A percentile compares a stretch with the other conserved stretches of the same genome.
These are phyloP conservation scores for Infundibulicybe gibba DNA, from an alignment of 768 basidiomycete species.

Conservation along the genomic window DNA sequence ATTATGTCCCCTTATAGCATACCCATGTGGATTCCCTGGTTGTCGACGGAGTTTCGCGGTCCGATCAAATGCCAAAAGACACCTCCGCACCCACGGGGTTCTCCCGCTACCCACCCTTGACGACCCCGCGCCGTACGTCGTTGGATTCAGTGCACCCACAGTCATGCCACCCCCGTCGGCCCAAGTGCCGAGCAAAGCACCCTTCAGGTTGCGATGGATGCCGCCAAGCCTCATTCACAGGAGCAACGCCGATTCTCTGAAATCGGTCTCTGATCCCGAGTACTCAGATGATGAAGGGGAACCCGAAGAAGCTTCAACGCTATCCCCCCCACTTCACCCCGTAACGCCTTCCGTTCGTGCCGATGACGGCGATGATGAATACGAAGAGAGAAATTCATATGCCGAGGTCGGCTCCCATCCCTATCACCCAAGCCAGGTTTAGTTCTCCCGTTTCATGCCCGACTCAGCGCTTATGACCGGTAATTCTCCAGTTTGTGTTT, in stretches of 20 bases:
- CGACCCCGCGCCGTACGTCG: constrained; percentile 23
- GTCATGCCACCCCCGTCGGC: constrained; percentile 16
- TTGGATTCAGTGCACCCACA: constrained; percentile 36
- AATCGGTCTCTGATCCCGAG: constrained; percentile 19
- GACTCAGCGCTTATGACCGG: background rate
- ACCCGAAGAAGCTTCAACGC: constrained; percentile 2
- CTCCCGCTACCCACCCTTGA: constrained; percentile 8
- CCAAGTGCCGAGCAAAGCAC: constrained; percentile 10
- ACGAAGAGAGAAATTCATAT: constrained; percentile 31
- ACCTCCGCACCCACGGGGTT: constrained; percentile 73
- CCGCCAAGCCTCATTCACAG: constrained; percentile 30
- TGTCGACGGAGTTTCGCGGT: constrained; percentile 73
- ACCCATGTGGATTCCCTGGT: constrained; percentile 50
- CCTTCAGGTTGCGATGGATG: constrained; percentile 37
- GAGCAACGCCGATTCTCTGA: constrained; percentile 19
- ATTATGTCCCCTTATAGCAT: constrained; percentile 27
- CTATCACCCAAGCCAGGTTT: constrained; percentile 28
- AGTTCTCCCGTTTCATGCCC: constrained; percentile 9
- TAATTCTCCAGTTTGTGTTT: constrained; percentile 8
- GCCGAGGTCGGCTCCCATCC: constrained; percentile 19
- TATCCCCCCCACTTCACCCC: constrained; percentile 21
- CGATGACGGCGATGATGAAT: constrained; percentile 10
- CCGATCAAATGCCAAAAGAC: constrained; percentile 77
- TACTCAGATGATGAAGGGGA: constrained; percentile 16
- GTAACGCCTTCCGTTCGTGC: constrained; percentile 15